A percentile compares a stretch with the other conserved stretches of the same genome.
Conservation (phyloP, 1,284 basidiomycete species). For the Chondrostereum purpureum region DNA sequence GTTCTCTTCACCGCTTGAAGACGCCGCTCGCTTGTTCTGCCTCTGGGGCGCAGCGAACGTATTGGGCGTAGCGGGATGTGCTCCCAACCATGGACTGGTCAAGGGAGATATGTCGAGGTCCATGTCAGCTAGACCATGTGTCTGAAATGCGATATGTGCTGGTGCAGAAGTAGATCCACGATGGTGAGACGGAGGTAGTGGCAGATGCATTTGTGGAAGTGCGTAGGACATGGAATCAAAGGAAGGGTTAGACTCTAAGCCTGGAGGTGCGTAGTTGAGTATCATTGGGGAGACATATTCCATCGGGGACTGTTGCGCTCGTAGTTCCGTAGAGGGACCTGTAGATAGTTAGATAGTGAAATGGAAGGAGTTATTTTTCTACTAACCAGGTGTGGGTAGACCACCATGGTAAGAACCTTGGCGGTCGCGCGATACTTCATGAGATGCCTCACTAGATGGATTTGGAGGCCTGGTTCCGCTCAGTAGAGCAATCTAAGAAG, state of each 20-base stretch:
- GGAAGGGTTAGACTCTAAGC: slow-evolving; percentile 22
- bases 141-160: slow-evolving; percentile 54
- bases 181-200: slow-evolving; percentile 18
- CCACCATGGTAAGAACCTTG: slow-evolving; percentile 30
- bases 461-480: slow-evolving; percentile 34
- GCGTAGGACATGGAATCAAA: slow-evolving; percentile 15
- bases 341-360: no score
- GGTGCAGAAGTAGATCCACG: slow-evolving; percentile 52
- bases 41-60: slow-evolving; percentile 23
- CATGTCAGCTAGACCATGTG: slow-evolving; percentile 36
- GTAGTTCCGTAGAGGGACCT: slow-evolving; percentile 64
- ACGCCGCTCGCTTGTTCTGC: slow-evolving; percentile 33
- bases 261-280: slow-evolving; percentile 29
- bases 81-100: slow-evolving; percentile 70
- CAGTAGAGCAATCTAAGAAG: slow-evolving; percentile 61
- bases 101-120: slow-evolving; percentile 70
- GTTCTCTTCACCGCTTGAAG: slow-evolving; percentile 31
- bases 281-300: slow-evolving; percentile 63
- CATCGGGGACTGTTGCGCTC: slow-evolving; percentile 45
- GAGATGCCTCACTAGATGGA: slow-evolving; percentile 7
- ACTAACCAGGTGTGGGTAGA: slow-evolving; percentile 67
- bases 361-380: no score
- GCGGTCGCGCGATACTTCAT: slow-evolving; percentile 1
- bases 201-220: slow-evolving; percentile 12
- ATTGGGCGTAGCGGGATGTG: slow-evolving; percentile 27